These are phyloP conservation scores for Saccharum spontaneum DNA, from an alignment of 176 grass and related monocot genomes.

Conservation along the genomic window DNA sequence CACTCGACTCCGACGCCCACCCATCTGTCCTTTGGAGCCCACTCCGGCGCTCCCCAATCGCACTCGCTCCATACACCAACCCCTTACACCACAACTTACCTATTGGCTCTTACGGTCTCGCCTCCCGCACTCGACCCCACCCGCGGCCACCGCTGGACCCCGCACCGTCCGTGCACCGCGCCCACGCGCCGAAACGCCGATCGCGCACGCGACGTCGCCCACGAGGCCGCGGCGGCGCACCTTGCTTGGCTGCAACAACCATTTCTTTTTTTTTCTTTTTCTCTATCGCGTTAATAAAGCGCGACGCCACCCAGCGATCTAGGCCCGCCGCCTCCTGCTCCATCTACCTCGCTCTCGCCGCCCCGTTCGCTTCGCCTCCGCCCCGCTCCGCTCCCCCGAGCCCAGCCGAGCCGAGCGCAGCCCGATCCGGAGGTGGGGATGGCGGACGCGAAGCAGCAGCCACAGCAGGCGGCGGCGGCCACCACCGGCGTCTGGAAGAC, in stretches of 20 bases:
- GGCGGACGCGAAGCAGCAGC: conserved; percentile 64
- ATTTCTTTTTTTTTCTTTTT: not conserved
- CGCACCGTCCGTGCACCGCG: not conserved
- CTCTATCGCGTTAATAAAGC: conserved; percentile 9
- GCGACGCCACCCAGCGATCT: conserved; percentile 33
- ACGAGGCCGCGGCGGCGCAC: conserved; percentile 2
- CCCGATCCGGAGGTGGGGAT: conserved; percentile 38
- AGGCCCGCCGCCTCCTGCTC: conserved; percentile 7
- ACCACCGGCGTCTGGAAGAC: conserved; percentile 74
- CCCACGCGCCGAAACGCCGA: not conserved
- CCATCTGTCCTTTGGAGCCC: not conserved
- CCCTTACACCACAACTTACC: not conserved
- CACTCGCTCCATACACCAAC: not conserved
- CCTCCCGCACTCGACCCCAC: not conserved
- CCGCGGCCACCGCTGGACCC: not conserved
- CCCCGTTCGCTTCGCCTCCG: conserved; percentile 20
- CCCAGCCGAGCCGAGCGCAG: not conserved
- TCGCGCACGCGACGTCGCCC: conserved; percentile 19
- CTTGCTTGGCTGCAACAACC: not conserved
- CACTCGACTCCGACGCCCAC: not conserved
- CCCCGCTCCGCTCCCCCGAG: not conserved
- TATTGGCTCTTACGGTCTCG: not conserved
- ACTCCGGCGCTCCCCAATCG: not conserved
- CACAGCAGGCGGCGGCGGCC: conserved; percentile 26
- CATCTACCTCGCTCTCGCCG: conserved; percentile 5